Evolutionary conservation across 768 basidiomycete species (phyloP).

Genomic region (Lactarius hatsudake): DNA sequence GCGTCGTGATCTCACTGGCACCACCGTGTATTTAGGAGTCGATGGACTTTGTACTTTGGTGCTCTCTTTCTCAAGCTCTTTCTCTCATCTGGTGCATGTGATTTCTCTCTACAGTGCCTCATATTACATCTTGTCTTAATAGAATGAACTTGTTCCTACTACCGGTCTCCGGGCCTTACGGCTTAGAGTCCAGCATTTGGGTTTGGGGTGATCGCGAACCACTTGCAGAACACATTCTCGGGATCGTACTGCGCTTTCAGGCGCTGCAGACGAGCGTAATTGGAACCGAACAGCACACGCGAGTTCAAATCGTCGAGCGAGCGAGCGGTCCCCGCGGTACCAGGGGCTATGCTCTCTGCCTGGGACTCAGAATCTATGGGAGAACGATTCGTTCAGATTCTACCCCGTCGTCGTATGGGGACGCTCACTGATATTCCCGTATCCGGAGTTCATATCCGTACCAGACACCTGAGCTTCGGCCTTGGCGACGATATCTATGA

Average conservation of each 20-base stretch:
- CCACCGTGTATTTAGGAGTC: too few species aligned
- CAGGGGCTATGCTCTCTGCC: constrained; percentile 21
- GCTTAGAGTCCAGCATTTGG: background rate
- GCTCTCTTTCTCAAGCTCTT: too few species aligned
- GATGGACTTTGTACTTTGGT: too few species aligned
- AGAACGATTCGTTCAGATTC: background rate
- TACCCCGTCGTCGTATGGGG: background rate
- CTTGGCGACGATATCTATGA: constrained; percentile 2
- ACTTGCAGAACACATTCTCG: constrained; percentile 35
- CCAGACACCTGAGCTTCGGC: background rate
- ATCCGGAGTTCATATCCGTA: constrained; percentile 13
- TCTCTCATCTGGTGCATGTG: too few species aligned
- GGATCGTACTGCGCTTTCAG: constrained; percentile 40
- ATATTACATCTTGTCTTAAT: too few species aligned
- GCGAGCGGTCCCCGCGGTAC: constrained; percentile 28
- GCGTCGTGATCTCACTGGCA: too few species aligned
- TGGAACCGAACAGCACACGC: constrained; percentile 36
- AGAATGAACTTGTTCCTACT: too few species aligned
- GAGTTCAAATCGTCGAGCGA: constrained; percentile 23
- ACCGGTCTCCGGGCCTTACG: background rate
- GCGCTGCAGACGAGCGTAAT: constrained; percentile 39
- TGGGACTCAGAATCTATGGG: constrained; percentile 9
- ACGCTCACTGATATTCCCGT: constrained; percentile 25
- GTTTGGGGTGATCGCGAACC: constrained; percentile 35
- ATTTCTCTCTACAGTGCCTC: too few species aligned